Evolutionary conservation across 2,329 filamentous ascomycete genomes (phyloP).

Genomic region (Furcasterigmium furcatum): DNA sequence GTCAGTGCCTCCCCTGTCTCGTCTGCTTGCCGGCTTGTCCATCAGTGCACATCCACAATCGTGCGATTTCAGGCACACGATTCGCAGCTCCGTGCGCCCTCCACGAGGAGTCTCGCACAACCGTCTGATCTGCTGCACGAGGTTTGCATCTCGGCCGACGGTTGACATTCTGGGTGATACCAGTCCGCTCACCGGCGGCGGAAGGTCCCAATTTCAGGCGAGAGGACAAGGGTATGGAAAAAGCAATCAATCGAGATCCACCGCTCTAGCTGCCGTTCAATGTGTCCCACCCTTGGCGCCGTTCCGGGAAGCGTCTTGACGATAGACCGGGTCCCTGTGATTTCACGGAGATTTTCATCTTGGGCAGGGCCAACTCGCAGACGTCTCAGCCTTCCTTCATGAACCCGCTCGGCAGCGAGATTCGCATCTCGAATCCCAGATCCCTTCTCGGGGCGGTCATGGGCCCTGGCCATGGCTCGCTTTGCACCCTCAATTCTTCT

Average conservation of each 20-base stretch:
- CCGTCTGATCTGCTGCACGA: background rate
- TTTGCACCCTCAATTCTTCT: too few species aligned
- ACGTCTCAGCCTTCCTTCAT: too few species aligned
- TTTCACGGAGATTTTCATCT: slow-evolving; percentile 4
- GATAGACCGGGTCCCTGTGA: background rate
- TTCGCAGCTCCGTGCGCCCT: too few species aligned
- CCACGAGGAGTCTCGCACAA: too few species aligned
- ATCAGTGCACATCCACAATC: too few species aligned
- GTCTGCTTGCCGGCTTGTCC: too few species aligned
- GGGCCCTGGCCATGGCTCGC: too few species aligned
- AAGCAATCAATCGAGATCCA: slow-evolving; percentile 6
- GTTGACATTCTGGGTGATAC: background rate
- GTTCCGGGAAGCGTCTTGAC: background rate
- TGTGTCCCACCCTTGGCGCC: background rate
- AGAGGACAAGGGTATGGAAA: background rate
- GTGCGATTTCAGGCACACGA: too few species aligned
- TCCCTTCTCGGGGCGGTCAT: background rate
- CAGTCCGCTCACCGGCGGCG: background rate
- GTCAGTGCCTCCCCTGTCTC: too few species aligned
- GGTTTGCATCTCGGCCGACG: background rate
- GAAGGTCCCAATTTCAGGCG: background rate
- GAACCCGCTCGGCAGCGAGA: too few species aligned
- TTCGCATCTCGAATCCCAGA: too few species aligned
- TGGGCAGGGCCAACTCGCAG: slow-evolving; percentile 1
- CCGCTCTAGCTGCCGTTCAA: slow-evolving; percentile 4